Evolutionary conservation across 768 basidiomycete species (phyloP), one percentile per base, ranked within the genome.

Genomic region (Russula lepida): DNA sequence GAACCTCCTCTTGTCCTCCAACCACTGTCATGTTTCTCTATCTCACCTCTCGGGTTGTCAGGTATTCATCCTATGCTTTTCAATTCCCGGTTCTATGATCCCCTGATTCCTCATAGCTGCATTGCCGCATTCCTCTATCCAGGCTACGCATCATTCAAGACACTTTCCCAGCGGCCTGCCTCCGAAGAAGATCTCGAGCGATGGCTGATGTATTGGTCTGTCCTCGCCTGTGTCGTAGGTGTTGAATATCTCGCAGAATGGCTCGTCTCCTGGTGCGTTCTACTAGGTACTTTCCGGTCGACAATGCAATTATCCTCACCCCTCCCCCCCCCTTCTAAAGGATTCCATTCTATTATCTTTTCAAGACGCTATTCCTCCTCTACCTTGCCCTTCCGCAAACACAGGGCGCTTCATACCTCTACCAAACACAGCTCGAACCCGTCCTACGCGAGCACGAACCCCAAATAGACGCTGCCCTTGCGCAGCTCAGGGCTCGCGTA

Each of bases 201-300:
- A 74, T 97, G 95, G 93, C 79, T 98, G 56, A 95, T 93, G 90
- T 98, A 97, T 68, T 98, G 95, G 94, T 85, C 85, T n/a, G 88
- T 90, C 0, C 79, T 91, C 3, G 88, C 89, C 2, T 88, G 86
- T 69, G 83, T 93, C 68, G 81, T 93, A 17, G 86, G 83, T 4
- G 74, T 90, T 6, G 94, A 97, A 72, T 88, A 88, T 68, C 77
- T 89, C 28, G 86, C 86, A 9, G 92, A 94, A 68, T 95, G 93
- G 91, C 73, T 86, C 17, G 75, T 95, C 32, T 89, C 85, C 63
- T 94, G 93, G 94, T 91, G 67, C 68, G 86, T 76, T 7, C 23
- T 41, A 32, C 15, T 1, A 8, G 7, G 17, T 30, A 9, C 28
- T 32, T 25, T 6, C 19, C 2, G 4, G 6, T 15, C 41, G n/a